Percentiles rank a stretch among this genome's conserved stretches.
Conservation (phyloP, 164 flowering plant genomes). For the Litsea cubeba region DNA sequence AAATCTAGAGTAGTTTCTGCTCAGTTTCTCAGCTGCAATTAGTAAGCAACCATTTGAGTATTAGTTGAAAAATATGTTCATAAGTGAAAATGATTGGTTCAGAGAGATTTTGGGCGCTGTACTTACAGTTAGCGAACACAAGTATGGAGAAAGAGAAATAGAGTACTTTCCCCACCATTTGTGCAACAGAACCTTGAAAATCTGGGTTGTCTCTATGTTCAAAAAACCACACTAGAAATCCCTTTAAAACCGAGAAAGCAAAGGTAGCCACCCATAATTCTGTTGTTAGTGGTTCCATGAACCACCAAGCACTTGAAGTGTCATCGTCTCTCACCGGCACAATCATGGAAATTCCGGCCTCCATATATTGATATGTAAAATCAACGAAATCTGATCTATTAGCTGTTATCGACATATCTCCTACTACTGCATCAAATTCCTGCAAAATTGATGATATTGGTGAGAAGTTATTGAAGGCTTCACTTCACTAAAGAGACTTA, state of each 20-base stretch:
- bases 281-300: slow-evolving; percentile 9
- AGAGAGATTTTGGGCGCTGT: not conserved
- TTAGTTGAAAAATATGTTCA: not conserved
- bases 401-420: slow-evolving; percentile 8
- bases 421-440: slow-evolving; percentile 9
- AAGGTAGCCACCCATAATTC: slow-evolving; percentile 12
- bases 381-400: slow-evolving; percentile 8
- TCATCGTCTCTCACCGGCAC: not conserved
- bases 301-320: slow-evolving; percentile 1
- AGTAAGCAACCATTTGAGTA: not conserved
- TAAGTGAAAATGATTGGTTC: not conserved
- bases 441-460: not conserved
- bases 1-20: slow-evolving; percentile 11
- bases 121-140: slow-evolving; percentile 16
- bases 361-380: slow-evolving; percentile 9
- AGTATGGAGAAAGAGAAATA: slow-evolving; percentile 2
- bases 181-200: slow-evolving; percentile 3
- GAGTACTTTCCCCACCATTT: slow-evolving; percentile 5
- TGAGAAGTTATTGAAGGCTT: not conserved
- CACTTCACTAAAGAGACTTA: not conserved
- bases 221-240: slow-evolving; percentile 10
- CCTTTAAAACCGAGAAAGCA: not conserved
- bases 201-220: slow-evolving; percentile 5
- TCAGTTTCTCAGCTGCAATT: slow-evolving; percentile 7
- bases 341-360: slow-evolving; percentile 9